Percentiles rank a stretch among this genome's conserved stretches.
phyloP scores from a whole-genome alignment of 148 eudicot species.

The Heliamphora exappendiculata region DNA sequence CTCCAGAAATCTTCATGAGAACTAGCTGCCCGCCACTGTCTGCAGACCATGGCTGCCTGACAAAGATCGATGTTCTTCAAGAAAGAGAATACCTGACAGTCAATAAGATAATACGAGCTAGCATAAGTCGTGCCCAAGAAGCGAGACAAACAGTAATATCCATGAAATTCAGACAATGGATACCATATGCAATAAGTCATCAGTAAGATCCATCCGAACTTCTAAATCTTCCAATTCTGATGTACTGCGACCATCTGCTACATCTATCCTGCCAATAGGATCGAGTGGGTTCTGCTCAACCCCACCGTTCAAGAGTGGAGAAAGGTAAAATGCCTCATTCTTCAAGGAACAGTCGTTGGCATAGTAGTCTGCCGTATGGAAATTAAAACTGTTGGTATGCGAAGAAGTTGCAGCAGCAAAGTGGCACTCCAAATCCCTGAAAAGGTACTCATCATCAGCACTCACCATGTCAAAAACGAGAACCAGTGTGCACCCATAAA shows the following conservation, averaged over 20 bases:
- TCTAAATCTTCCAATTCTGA: slow-evolving; percentile 36
- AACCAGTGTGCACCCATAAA: not conserved
- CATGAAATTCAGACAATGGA: not conserved
- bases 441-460: slow-evolving; percentile 8
- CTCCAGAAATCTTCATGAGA: slow-evolving; percentile 97
- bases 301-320: slow-evolving; percentile 22
- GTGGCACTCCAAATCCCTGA: slow-evolving; percentile 40
- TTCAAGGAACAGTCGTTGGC: slow-evolving; percentile 13
- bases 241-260: slow-evolving; percentile 16
- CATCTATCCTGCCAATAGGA: slow-evolving; percentile 19
- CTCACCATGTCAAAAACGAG: slow-evolving; percentile 1
- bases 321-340: slow-evolving; percentile 21
- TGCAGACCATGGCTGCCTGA: slow-evolving; percentile 84
- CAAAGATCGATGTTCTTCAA: slow-evolving; percentile 76
- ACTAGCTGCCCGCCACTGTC: slow-evolving; percentile 93
- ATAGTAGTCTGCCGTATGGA: slow-evolving; percentile 17
- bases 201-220: slow-evolving; percentile 89
- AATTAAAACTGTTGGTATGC: slow-evolving; percentile 11
- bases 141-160: not conserved
- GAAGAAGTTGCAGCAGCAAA: slow-evolving; percentile 28
- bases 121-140: not conserved
- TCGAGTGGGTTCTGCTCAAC: slow-evolving; percentile 23
- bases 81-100: slow-evolving; percentile 76
- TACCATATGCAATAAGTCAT: slow-evolving; percentile 94
- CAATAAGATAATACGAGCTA: not conserved